Evolutionary conservation across 1,284 basidiomycete species (phyloP).

Genomic region (Ceratobasidium sp.): DNA sequence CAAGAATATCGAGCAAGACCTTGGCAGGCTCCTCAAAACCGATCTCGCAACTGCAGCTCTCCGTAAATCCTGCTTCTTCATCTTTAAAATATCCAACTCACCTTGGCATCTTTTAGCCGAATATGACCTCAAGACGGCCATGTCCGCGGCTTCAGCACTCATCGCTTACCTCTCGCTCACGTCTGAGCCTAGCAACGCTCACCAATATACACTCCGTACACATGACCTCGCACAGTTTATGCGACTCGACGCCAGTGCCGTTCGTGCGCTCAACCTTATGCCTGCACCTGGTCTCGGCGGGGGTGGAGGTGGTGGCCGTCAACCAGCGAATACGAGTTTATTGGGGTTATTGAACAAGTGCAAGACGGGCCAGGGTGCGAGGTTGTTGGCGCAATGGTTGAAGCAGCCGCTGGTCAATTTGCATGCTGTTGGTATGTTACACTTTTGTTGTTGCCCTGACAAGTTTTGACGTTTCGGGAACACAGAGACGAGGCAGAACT

Average conservation of each 20-base stretch:
- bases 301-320: slow-evolving; percentile 52
- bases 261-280: slow-evolving; percentile 89
- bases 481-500: slow-evolving; percentile 80
- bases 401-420: slow-evolving; percentile 96
- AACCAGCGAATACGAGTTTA: slow-evolving; percentile 80
- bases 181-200: slow-evolving; percentile 84
- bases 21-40: slow-evolving; percentile 77
- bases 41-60: slow-evolving; percentile 59
- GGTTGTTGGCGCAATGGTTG: slow-evolving; percentile 91
- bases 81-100: slow-evolving; percentile 1
- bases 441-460: slow-evolving; percentile 21
- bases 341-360: slow-evolving; percentile 94
- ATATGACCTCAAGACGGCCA: slow-evolving; percentile 80
- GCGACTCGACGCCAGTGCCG: slow-evolving; percentile 93
- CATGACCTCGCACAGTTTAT: slow-evolving; percentile 97
- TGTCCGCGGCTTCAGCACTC: slow-evolving; percentile 83
- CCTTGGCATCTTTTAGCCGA: slow-evolving; percentile 65
- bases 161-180: slow-evolving; percentile 86
- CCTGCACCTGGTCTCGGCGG: slow-evolving; percentile 65
- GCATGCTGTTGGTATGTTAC: slow-evolving; percentile 86
- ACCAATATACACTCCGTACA: slow-evolving; percentile 81
- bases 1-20: slow-evolving; percentile 86
- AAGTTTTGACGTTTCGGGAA: neutral
- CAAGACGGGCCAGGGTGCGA: slow-evolving; percentile 95
- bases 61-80: slow-evolving; percentile 61